A percentile compares a stretch with the other conserved stretches of the same genome.
Evolutionary conservation across 495 filamentous ascomycete genomes (phyloP).

Genomic region (Zalerion maritima): DNA sequence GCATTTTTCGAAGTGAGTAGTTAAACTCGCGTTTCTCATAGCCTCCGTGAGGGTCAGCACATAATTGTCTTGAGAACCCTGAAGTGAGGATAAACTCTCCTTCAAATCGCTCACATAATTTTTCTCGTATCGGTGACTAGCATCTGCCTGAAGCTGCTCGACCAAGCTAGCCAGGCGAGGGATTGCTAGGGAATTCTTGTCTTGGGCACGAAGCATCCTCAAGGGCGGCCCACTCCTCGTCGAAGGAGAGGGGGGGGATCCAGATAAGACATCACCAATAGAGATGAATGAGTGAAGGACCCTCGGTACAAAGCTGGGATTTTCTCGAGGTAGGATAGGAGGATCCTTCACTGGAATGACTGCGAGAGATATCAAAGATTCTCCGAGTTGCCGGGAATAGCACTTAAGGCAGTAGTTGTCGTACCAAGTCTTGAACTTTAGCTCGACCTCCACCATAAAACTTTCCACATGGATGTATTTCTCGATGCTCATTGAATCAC

Average conservation of each 20-base stretch:
- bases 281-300: too few species aligned
- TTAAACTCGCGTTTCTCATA: too few species aligned
- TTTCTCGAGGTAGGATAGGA: background rate
- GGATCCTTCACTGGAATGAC: background rate
- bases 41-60: too few species aligned
- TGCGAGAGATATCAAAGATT: background rate
- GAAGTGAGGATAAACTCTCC: slow-evolving; percentile 6
- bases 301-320: too few species aligned
- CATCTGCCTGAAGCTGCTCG: slow-evolving; percentile 2
- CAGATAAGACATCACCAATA: too few species aligned
- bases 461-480: slow-evolving; percentile 6
- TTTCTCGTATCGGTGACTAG: slow-evolving; percentile 11
- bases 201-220: too few species aligned
- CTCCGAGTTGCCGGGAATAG: slow-evolving; percentile 5
- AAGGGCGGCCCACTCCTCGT: too few species aligned
- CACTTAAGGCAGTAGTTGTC: slow-evolving; percentile 14
- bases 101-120: slow-evolving; percentile 13
- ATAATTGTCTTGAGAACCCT: slow-evolving; percentile 4
- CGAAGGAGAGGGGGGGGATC: too few species aligned
- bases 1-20: background rate
- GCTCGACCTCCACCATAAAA: slow-evolving; percentile 8
- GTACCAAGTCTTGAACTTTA: slow-evolving; percentile 19
- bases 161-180: slow-evolving; percentile 1
- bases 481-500: background rate
- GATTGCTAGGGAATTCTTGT: too few species aligned